These are phyloP conservation scores for Xylariomycetidae sp. DNA, from an alignment of 2,329 filamentous ascomycete genomes.

Conservation along the genomic window DNA sequence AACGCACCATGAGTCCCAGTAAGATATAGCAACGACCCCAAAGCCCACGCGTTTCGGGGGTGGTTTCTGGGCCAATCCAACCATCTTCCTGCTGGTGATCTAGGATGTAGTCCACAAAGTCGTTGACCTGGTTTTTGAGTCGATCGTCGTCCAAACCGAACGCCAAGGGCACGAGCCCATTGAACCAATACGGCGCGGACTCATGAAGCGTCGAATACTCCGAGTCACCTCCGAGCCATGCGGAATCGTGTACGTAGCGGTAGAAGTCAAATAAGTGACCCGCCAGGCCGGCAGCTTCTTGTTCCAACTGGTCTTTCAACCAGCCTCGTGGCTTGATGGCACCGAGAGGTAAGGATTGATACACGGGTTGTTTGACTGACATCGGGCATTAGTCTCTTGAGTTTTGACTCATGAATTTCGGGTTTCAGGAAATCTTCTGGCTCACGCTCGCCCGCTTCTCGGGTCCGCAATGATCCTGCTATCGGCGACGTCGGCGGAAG, in stretches of 20 bases:
- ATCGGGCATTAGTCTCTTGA: conserved; percentile 9
- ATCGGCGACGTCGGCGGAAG: too few relatives aligned
- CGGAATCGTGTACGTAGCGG: conserved; percentile 44
- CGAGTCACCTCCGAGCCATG: conserved; percentile 45
- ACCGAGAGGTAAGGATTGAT: conserved; percentile 21
- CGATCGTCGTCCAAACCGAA: conserved; percentile 43
- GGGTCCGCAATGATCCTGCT: too few relatives aligned
- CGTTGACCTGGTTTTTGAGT: conserved; percentile 44
- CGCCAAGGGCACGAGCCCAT: conserved; percentile 52
- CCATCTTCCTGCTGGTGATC: conserved; percentile 46
- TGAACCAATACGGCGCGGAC: conserved; percentile 54
- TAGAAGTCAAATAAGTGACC: conserved; percentile 47
- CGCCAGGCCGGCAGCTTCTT: conserved; percentile 21
- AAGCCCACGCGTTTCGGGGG: conserved; percentile 37
- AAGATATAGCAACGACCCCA: conserved; percentile 50
- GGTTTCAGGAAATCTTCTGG: too few relatives aligned
- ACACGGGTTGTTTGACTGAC: conserved; percentile 24
- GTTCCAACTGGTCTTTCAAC: conserved; percentile 22
- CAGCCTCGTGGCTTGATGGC: conserved; percentile 25
- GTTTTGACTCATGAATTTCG: too few relatives aligned
- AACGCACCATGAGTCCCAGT: conserved; percentile 38
- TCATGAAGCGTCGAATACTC: conserved; percentile 53
- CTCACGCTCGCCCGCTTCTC: too few relatives aligned
- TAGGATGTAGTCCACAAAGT: conserved; percentile 43
- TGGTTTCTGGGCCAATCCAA: conserved; percentile 52